Conservation (phyloP, 2,329 filamentous ascomycete species). For the Nigrograna mackinnonii region DNA sequence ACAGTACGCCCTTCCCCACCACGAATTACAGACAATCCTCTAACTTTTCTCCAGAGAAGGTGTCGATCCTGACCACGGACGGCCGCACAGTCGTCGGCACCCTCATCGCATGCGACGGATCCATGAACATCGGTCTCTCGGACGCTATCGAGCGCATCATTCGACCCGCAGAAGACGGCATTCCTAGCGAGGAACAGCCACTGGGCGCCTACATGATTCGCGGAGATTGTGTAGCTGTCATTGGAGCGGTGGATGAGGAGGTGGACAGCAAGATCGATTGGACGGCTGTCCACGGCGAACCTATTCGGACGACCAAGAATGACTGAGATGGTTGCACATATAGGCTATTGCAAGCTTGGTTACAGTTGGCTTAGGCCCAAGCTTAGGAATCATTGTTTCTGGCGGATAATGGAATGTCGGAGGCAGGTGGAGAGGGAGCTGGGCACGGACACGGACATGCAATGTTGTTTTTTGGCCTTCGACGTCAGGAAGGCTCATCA, state of each 20-base stretch:
- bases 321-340: too few species aligned
- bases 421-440: too few species aligned
- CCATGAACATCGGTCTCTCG: constrained; percentile 88
- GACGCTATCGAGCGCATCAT: constrained; percentile 89
- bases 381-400: too few species aligned
- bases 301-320: constrained; percentile 86
- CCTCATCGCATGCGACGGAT: constrained; percentile 84
- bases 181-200: constrained; percentile 77
- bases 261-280: constrained; percentile 91
- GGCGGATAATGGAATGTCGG: too few species aligned
- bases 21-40: not conserved
- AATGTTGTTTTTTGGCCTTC: too few species aligned
- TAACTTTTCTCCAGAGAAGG: constrained; percentile 68
- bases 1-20: constrained; percentile 31
- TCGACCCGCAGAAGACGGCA: constrained; percentile 71
- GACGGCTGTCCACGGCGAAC: constrained; percentile 82
- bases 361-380: too few species aligned
- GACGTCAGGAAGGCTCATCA: too few species aligned
- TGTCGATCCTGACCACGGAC: constrained; percentile 89
- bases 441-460: too few species aligned
- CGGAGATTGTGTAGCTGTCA: constrained; percentile 91
- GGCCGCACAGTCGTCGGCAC: constrained; percentile 78
- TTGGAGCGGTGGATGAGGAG: constrained; percentile 86
- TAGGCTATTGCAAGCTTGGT: too few species aligned
- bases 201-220: constrained; percentile 90